These are phyloP conservation scores for Emergomyces orientalis DNA, from an alignment of 2,329 filamentous ascomycete species.

Conservation along the genomic window DNA sequence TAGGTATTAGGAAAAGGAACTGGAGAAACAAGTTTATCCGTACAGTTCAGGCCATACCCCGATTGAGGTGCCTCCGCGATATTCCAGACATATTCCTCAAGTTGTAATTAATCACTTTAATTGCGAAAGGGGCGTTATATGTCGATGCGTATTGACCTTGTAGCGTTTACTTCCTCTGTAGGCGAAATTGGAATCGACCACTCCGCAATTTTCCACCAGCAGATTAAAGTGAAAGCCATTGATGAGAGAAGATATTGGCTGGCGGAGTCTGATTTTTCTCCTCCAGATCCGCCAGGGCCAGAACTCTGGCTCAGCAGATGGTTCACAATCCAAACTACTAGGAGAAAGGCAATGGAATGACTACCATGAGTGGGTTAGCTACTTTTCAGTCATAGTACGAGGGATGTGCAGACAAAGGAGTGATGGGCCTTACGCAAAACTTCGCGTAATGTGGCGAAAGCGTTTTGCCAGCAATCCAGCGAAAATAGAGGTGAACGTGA, in stretches of 20 bases:
- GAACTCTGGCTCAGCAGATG: background rate
- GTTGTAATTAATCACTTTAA: background rate
- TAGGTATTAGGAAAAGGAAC: background rate
- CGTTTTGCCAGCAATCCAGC: slow-evolving; percentile 1
- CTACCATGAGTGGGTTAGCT: background rate
- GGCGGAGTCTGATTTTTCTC: background rate
- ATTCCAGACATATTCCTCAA: background rate
- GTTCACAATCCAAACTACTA: background rate
- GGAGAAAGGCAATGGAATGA: slow-evolving; percentile 1
- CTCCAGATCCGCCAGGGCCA: background rate
- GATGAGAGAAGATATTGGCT: slow-evolving; percentile 1
- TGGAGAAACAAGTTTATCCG: background rate
- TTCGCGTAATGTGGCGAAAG: slow-evolving; percentile 1
- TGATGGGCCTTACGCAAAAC: background rate
- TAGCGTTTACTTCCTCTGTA: background rate
- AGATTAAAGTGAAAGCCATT: slow-evolving; percentile 1
- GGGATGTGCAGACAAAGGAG: background rate
- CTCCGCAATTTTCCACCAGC: slow-evolving; percentile 2
- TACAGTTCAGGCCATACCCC: background rate
- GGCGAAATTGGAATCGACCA: background rate
- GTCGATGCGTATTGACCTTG: background rate
- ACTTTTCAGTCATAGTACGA: background rate
- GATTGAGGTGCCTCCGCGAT: background rate
- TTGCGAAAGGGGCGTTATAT: background rate
- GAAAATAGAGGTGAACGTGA: background rate